phyloP scores from a whole-genome alignment of 2,329 filamentous ascomycete genomes.

The Hypoxylon rubiginosum region DNA sequence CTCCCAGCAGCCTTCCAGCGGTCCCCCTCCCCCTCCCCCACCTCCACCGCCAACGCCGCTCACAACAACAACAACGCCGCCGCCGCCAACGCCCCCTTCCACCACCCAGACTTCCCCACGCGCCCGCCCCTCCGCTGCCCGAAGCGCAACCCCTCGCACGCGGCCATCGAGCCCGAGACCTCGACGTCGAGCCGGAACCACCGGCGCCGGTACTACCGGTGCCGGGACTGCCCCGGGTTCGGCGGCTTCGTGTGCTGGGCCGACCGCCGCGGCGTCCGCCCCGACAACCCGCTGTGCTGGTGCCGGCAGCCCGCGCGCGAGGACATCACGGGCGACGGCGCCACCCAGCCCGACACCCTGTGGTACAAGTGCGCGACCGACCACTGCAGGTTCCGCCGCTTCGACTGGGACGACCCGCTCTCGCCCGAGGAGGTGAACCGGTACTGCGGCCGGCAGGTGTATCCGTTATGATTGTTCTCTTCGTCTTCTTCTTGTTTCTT shows the following conservation, averaged over 20 bases:
- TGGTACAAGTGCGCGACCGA: constrained; percentile 40
- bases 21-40: not conserved
- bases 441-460: constrained; percentile 19
- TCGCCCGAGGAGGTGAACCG: constrained; percentile 19
- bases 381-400: constrained; percentile 15
- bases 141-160: not conserved
- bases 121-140: constrained; percentile 29
- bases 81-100: constrained; percentile 2
- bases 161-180: not conserved
- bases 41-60: not conserved
- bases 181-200: constrained; percentile 16
- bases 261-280: constrained; percentile 13
- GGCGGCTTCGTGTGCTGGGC: constrained; percentile 37
- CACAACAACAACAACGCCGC: not conserved
- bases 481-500: not conserved
- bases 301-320: constrained; percentile 33
- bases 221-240: constrained; percentile 12
- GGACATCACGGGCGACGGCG: constrained; percentile 19
- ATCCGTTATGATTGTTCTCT: not conserved
- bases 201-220: constrained; percentile 26
- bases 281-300: constrained; percentile 22
- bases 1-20: constrained; percentile 1
- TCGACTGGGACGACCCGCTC: constrained; percentile 22
- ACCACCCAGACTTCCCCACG: constrained; percentile 27
- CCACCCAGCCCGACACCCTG: not conserved